A percentile compares a stretch with the other conserved stretches of the same genome.
Evolutionary conservation across 2,329 filamentous ascomycete species (phyloP).

Genomic region (Exophiala aquamarina): DNA sequence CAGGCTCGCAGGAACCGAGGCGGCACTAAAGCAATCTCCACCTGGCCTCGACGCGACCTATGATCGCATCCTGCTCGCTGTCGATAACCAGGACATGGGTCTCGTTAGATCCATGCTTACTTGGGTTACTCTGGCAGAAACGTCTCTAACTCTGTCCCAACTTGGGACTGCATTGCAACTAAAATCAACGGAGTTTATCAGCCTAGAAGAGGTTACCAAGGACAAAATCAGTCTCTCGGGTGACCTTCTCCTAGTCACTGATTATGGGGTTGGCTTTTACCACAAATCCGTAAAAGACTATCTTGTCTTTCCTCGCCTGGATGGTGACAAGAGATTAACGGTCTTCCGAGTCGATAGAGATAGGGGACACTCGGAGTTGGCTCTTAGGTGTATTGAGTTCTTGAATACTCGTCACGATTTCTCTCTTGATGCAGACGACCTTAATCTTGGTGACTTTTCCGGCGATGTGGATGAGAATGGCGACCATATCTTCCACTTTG

Average conservation of each 20-base stretch:
- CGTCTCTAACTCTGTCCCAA: neutral
- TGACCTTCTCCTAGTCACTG: slow-evolving; percentile 22
- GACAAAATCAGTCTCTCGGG: neutral
- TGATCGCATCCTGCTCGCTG: slow-evolving; percentile 19
- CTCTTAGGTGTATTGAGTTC: neutral
- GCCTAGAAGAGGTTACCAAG: neutral
- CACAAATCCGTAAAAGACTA: slow-evolving; percentile 29
- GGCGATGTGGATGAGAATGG: too few species aligned
- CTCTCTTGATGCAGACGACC: too few species aligned
- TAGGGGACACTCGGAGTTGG: neutral
- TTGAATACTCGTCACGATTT: neutral
- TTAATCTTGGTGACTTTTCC: neutral
- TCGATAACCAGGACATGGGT: neutral
- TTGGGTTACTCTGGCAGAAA: neutral
- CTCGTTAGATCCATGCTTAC: neutral
- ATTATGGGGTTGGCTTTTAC: slow-evolving; percentile 24
- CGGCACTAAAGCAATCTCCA: slow-evolving; percentile 25
- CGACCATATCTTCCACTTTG: neutral
- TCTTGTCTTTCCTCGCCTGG: neutral
- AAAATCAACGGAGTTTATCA: neutral
- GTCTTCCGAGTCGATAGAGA: neutral
- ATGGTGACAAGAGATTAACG: neutral
- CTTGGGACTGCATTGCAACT: neutral
- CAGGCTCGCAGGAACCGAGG: slow-evolving; percentile 20
- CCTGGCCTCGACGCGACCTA: slow-evolving; percentile 29